Base-by-base conservation (phyloP, 139 green algal species). In the Deuterostichococcus epilithicus region DNA sequence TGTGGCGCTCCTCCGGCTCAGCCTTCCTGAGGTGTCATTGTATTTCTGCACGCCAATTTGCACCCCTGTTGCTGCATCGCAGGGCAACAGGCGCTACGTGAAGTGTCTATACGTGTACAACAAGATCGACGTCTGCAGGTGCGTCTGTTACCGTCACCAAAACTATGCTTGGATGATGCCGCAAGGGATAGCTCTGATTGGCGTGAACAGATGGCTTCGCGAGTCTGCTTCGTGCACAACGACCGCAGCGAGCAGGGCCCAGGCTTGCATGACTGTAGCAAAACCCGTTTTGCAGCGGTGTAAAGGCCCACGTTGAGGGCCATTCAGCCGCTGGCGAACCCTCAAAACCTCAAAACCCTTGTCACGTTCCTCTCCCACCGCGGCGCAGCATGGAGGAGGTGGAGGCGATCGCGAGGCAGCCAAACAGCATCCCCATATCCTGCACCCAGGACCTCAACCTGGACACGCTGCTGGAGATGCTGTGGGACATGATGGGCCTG, bases 81-180 rank as follows among this genome's bases (percentile, higher is more conserved):
- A 91, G 86, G 93, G 92, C 65, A 97, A 97, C 88, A 82, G 93
- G 34, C 82, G 87, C 2, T 97, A 97, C 83, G 86, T 98, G 15
- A 93, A 94, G 76, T 99, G 95, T 88, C 79, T 99, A 39, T 99
- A 99, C 83, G 96, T 99, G 75, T 99, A 99, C 90, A 99, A 99
- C 89, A 99, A 99, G 84, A 87, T 94, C 28, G 80, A 90, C 47
- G 80, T 91, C 34, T 91, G 88, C 77, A 80, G 68, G 42, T 52
- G 13, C 8, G 8, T 52, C 42, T 52, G 42, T 13, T 52, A 13
- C 13, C 10, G 28, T 6, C 28, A 23, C 18, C 13, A 33, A 74
- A 74, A n/a, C n/a, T n/a, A n/a, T n/a, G n/a, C n/a, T n/a, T n/a
- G n/a, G n/a, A n/a, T n/a, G n/a, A n/a, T n/a, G n/a, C n/a, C n/a